A percentile compares a stretch with the other conserved stretches of the same genome.
These are phyloP conservation scores for Neocatenulostroma microsporum DNA, from an alignment of 2,329 filamentous ascomycete genomes.

Conservation along the genomic window DNA sequence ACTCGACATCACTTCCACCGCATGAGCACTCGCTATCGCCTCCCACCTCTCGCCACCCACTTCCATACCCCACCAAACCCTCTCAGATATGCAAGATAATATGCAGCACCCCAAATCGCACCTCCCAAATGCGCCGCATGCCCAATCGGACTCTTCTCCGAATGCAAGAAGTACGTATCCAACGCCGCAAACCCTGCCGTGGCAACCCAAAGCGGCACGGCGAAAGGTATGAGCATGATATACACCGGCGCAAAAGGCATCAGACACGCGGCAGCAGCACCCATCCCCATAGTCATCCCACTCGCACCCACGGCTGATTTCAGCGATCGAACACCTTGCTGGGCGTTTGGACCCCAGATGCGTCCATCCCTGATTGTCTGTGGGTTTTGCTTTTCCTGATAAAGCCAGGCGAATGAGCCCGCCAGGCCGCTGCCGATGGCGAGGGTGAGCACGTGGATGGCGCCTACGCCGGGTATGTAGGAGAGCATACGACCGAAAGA, in stretches of 20 bases:
- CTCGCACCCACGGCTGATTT: constrained; percentile 31
- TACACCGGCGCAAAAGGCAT: constrained; percentile 28
- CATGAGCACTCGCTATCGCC: background rate
- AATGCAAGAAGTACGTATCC: constrained; percentile 34
- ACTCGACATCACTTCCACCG: background rate
- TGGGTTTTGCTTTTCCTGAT: constrained; percentile 9
- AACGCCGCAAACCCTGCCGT: constrained; percentile 30
- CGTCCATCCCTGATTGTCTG: background rate
- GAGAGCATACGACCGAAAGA: constrained; percentile 31
- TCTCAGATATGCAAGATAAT: constrained; percentile 23
- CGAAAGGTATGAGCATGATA: constrained; percentile 32
- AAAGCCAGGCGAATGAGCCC: constrained; percentile 19
- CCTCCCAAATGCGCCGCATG: constrained; percentile 43
- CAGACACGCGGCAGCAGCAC: constrained; percentile 33
- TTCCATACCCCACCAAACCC: constrained; percentile 17
- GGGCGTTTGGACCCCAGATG: background rate
- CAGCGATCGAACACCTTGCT: background rate
- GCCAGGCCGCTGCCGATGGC: constrained; percentile 21
- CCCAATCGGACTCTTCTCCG: constrained; percentile 22
- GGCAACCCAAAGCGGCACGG: constrained; percentile 34
- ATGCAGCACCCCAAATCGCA: constrained; percentile 30
- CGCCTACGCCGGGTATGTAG: constrained; percentile 22
- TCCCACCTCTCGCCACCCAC: background rate
- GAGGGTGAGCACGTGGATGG: constrained; percentile 17
- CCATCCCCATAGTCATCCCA: constrained; percentile 36